phyloP scores from a whole-genome alignment of 768 basidiomycete species.

The Leccinellum albellum region DNA sequence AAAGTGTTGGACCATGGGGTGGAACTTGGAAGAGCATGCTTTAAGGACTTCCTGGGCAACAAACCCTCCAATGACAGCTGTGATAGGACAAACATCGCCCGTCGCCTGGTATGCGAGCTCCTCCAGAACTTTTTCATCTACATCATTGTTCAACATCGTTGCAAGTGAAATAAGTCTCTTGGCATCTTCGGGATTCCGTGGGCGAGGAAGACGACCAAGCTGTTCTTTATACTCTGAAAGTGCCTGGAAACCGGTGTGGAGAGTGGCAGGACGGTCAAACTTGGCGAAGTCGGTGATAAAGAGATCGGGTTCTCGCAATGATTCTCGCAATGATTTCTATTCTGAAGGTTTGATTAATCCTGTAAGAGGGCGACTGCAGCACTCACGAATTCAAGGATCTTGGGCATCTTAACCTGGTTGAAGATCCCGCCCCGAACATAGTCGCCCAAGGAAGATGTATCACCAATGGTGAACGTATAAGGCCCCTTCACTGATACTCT shows the following conservation, averaged over 20 bases:
- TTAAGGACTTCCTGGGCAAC: conserved; percentile 98
- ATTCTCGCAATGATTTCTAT: conserved; percentile 92
- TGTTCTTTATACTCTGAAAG: conserved; percentile 72
- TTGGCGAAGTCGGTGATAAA: conserved; percentile 98
- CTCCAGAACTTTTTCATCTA: conserved; percentile 74
- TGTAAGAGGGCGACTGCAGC: background rate
- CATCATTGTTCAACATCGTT: conserved; percentile 71
- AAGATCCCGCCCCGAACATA: conserved; percentile 92
- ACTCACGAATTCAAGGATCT: conserved; percentile 88
- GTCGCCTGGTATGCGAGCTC: conserved; percentile 89
- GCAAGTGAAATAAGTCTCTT: conserved; percentile 66
- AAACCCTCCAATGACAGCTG: conserved; percentile 94
- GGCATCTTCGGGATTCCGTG: conserved; percentile 82
- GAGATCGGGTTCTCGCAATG: conserved; percentile 74
- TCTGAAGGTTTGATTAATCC: conserved; percentile 1
- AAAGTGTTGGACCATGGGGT: conserved; percentile 90
- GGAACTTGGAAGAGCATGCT: conserved; percentile 96
- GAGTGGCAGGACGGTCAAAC: conserved; percentile 85
- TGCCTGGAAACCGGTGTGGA: conserved; percentile 94
- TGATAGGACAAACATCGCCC: conserved; percentile 85
- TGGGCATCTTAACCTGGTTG: conserved; percentile 99
- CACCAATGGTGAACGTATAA: conserved; percentile 95
- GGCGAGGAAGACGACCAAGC: conserved; percentile 68
- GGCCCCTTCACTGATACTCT: conserved; percentile 94
- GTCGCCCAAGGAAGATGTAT: conserved; percentile 70